Base-by-base conservation (phyloP, 176 grass and related monocot species). In the Coix lacrymajobi region DNA sequence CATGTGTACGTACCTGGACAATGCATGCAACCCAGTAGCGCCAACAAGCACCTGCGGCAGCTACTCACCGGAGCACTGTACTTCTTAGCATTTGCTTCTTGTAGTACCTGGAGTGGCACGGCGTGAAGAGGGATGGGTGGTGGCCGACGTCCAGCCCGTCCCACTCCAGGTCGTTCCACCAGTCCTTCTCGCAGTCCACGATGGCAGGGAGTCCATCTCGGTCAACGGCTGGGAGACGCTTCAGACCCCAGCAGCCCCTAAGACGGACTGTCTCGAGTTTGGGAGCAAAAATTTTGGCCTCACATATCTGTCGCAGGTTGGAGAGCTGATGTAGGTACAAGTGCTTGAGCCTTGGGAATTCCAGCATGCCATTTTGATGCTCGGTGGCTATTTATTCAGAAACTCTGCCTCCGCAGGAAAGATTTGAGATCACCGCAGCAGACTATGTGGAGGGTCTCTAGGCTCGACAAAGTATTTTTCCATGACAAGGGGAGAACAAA, bases 141-240 rank as follows among this genome's bases (percentile, higher is more conserved):
- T 83, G 81, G 29, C 20, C 13, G 7, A 8, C 20, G 0, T 63
- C 1, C 56, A 1, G 0, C 13, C 57, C 69, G 0, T 83, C 81
- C 79, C 81, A 83, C 22, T 74, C n/a, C 1, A 83, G 41, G 5
- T 39, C 52, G n/a, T n/a, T 41, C 81, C 81, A 83, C 57, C 69
- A 65, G 3, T n/a, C n/a, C n/a, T 83, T 38, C 81, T 83, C 70
- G 2, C 81, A 83, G 70, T 83, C 43, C 5, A 83, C 71, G 0
- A 17, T 0, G 0, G 9, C 1, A 0, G 14, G 81, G 5, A 1
- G 3, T 0, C 2, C 14, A 28, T 26, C 4, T 0, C 0, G 16
- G 3, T 0, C 0, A 2, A n/a, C 1, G 17, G 33, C 44, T 0
- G 72, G 62, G 11, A 84, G 25, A 17, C 45, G 25, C 62, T 12